phyloP scores from a whole-genome alignment of 352 stramenopile species.

The Peronospora belbahrii region DNA sequence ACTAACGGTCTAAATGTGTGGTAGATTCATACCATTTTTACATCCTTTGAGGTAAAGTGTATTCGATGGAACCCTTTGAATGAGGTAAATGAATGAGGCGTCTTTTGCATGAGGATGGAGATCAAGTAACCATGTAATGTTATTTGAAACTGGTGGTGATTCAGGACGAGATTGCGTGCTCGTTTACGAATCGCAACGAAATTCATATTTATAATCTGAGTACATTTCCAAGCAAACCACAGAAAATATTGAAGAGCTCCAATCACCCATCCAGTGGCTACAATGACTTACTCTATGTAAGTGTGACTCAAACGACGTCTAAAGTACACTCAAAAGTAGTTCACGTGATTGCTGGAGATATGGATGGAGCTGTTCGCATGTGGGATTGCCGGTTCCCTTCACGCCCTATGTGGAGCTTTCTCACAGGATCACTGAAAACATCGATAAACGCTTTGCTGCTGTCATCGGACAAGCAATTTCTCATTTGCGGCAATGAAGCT shows the following conservation, averaged over 20 bases:
- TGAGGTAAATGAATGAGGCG: constrained; percentile 36
- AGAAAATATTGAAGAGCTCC: constrained; percentile 50
- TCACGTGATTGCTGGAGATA: constrained; percentile 48
- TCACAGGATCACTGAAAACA: constrained; percentile 26
- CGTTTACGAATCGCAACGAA: constrained; percentile 64
- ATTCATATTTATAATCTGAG: constrained; percentile 68
- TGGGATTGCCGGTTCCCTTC: constrained; percentile 54
- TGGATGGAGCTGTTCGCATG: constrained; percentile 54
- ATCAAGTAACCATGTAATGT: background rate
- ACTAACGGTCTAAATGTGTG: background rate
- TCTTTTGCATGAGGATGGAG: background rate
- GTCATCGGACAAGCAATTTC: constrained; percentile 33
- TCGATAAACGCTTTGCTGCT: constrained; percentile 46
- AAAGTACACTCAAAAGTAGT: constrained; percentile 3
- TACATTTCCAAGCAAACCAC: constrained; percentile 58
- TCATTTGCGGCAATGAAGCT: constrained; percentile 56
- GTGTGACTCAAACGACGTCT: background rate
- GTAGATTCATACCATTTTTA: constrained; percentile 74
- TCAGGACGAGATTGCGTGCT: constrained; percentile 70
- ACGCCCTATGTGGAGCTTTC: constrained; percentile 48
- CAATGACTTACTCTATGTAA: constrained; percentile 64
- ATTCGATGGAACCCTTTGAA: constrained; percentile 75
- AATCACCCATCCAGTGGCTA: constrained; percentile 70
- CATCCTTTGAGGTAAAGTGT: constrained; percentile 51
- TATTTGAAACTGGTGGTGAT: too few relatives aligned